Evolutionary conservation across 1,139 yeast genomes (phyloP), one percentile per base, ranked within the genome.

Genomic region (Zygotorulaspora mrakii): DNA sequence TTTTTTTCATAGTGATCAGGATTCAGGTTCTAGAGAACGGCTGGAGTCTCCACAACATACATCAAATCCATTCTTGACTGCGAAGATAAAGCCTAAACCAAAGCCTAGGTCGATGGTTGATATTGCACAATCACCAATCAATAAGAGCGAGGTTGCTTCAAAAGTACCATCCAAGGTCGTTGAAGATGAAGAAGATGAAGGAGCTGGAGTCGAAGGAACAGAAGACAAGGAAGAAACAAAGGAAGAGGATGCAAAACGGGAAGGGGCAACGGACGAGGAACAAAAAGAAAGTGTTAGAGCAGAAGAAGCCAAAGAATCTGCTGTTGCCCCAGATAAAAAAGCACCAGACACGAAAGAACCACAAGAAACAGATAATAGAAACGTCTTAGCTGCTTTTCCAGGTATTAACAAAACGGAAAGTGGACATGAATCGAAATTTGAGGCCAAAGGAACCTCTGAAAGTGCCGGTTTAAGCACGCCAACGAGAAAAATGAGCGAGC

Each of bases 61-160:
- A 2, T 46, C 53, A 12, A 51, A 51, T 24, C 53, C 53, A n/a
- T 49, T 51, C 33, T 20, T 45, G 17, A 34, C 31, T 13, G 11
- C 17, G 10, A 39, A 37, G 14, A 33, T 26, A 21, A 29, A 35
- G 33, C 43, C 53, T 7, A 47, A 53, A 21, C 39, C 27, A 18
- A 28, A 38, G 33, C 44, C 53, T 8, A 47, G 55, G 21, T 55
- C 58, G 1, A 47, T 53, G 54, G 47, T 55, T 9, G 58, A 54
- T 35, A 50, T 54, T 36, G 57, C 57, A 3, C 42, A 37, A 22
- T 35, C 50, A 10, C 55, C 54, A 17, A 27, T 33, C 12, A 13
- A 25, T 2, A 34, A 30, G 23, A 13, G 26, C 3, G 38, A 33
- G 17, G 35, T 39, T 13, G 39, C 42, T 3, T 38, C 35, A 16